Percentiles rank a stretch among this genome's conserved stretches.
phyloP scores from a whole-genome alignment of 352 stramenopile genomes.

The Phytophthora agathidicida region DNA sequence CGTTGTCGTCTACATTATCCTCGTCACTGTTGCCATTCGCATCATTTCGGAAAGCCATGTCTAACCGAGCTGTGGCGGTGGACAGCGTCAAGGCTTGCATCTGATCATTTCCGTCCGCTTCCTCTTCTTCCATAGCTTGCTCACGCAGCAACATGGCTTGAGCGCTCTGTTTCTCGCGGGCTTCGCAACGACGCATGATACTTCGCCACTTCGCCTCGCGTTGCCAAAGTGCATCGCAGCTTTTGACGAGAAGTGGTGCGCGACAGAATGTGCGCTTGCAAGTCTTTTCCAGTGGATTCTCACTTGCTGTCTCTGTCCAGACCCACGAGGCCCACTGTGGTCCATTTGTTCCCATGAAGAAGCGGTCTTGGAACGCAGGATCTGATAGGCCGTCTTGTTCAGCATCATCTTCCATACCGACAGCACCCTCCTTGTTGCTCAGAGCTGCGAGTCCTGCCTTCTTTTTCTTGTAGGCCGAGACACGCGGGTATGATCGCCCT shows the following conservation, averaged over 20 bases:
- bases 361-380: constrained; percentile 66
- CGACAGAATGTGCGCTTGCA: constrained; percentile 74
- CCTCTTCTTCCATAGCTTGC: constrained; percentile 69
- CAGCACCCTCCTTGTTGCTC: constrained; percentile 43
- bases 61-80: constrained; percentile 39
- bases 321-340: constrained; percentile 79
- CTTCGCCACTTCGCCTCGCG: constrained; percentile 73
- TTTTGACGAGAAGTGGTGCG: constrained; percentile 54
- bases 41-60: constrained; percentile 45
- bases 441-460: constrained; percentile 19
- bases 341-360: constrained; percentile 52
- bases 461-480: constrained; percentile 49
- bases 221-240: constrained; percentile 60
- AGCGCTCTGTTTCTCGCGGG: constrained; percentile 60
- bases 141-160: constrained; percentile 74
- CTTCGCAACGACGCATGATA: constrained; percentile 52
- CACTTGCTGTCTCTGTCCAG: constrained; percentile 56
- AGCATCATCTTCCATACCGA: constrained; percentile 45
- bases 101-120: constrained; percentile 37
- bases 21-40: constrained; percentile 34
- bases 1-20: constrained; percentile 43
- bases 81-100: constrained; percentile 51
- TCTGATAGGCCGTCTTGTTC: constrained; percentile 62
- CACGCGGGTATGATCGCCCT: constrained; percentile 65
- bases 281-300: constrained; percentile 58